Percentiles rank a stretch among this genome's conserved stretches.
These are phyloP conservation scores for Crithidia mellificae DNA, from an alignment of 208 protist species.

Conservation along the genomic window DNA sequence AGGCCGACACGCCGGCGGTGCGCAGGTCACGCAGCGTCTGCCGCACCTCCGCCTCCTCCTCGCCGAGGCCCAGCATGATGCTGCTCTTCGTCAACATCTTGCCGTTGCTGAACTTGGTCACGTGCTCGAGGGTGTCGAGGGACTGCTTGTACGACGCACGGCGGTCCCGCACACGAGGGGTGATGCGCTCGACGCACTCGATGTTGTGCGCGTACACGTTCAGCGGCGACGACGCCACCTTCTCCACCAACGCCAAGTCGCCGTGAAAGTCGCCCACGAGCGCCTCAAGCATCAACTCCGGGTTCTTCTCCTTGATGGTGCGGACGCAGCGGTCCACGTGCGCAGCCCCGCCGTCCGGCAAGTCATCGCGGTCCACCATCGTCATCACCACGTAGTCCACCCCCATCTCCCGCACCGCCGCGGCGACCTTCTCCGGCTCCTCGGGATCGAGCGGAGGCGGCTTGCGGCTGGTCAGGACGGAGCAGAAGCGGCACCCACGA, in stretches of 20 bases:
- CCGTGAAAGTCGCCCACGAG: constrained; percentile 97
- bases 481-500: constrained; percentile 98
- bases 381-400: constrained; percentile 99
- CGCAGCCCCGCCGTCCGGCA: constrained; percentile 91
- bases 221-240: constrained; percentile 91
- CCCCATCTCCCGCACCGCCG: constrained; percentile 95
- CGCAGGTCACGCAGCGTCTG: constrained; percentile 95
- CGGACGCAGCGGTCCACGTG: constrained; percentile 93
- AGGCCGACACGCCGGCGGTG: constrained; percentile 88
- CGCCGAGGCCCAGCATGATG: constrained; percentile 98
- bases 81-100: constrained; percentile 96
- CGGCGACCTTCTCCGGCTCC: constrained; percentile 94
- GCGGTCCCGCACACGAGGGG: constrained; percentile 92
- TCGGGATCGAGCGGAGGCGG: constrained; percentile 95
- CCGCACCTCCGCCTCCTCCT: constrained; percentile 95
- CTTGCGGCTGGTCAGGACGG: constrained; percentile 93
- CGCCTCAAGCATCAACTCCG: constrained; percentile 93
- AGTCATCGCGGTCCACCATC: constrained; percentile 97
- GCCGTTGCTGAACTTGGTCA: constrained; percentile 81
- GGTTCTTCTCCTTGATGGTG: constrained; percentile 84
- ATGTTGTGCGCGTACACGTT: constrained; percentile 99
- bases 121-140: constrained; percentile 91
- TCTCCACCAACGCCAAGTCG: constrained; percentile 78
- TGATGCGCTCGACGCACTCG: constrained; percentile 95
- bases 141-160: constrained; percentile 96